Percentiles rank a stretch among this genome's conserved stretches.
Evolutionary conservation across 2,329 filamentous ascomycete species (phyloP).

Genomic region (Scytalidium lignicola): DNA sequence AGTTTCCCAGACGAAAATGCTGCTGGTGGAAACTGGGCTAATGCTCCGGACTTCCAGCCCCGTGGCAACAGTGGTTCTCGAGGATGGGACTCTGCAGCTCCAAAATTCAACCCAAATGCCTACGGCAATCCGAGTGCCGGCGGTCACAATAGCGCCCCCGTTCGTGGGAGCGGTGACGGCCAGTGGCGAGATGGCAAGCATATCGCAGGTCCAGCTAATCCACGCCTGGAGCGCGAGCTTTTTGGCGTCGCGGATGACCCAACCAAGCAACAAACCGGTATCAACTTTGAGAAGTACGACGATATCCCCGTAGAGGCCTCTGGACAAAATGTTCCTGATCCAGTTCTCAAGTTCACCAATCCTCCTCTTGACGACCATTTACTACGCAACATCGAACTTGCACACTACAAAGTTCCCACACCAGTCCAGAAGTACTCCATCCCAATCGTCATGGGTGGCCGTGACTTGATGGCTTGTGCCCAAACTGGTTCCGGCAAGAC

Average conservation of each 20-base stretch:
- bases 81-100: constrained; percentile 28
- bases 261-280: constrained; percentile 92
- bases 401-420: constrained; percentile 91
- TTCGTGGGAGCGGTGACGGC: constrained; percentile 86
- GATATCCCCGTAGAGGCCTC: constrained; percentile 98
- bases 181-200: constrained; percentile 98
- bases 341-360: constrained; percentile 85
- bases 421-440: constrained; percentile 99
- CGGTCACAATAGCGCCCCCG: constrained; percentile 41
- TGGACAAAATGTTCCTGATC: constrained; percentile 86
- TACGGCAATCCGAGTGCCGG: constrained; percentile 39
- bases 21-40: constrained; percentile 25
- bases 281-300: constrained; percentile 99
- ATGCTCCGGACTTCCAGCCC: constrained; percentile 32
- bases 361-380: constrained; percentile 94
- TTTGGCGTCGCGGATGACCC: constrained; percentile 90
- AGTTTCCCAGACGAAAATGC: constrained; percentile 35
- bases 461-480: constrained; percentile 98
- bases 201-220: constrained; percentile 81
- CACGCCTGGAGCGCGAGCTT: constrained; percentile 88
- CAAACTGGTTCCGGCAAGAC: constrained; percentile 99
- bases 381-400: constrained; percentile 85
- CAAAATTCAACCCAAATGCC: constrained; percentile 48
- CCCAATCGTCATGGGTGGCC: constrained; percentile 95
- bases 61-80: constrained; percentile 29